Conservation (phyloP, 129 eudicot species). For the Tagetes patula region DNA sequence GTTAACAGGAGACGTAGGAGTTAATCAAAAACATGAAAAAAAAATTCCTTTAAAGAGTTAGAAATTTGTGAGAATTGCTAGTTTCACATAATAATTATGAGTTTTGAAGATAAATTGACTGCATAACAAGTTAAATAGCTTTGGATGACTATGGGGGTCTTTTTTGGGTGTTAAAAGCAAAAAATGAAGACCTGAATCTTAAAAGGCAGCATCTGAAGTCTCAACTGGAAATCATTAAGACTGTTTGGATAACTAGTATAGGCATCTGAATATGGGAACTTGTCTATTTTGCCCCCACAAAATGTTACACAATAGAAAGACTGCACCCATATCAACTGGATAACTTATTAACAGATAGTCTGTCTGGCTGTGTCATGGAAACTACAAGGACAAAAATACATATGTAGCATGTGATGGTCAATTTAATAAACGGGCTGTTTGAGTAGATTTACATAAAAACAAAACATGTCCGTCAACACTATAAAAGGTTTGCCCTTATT, state of each 20-base stretch:
- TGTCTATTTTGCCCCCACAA: slow-evolving; percentile 14
- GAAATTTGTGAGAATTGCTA: background rate
- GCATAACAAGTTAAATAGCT: slow-evolving; percentile 6
- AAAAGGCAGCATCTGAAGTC: background rate
- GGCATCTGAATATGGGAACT: background rate
- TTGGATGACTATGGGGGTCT: background rate
- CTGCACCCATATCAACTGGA: background rate
- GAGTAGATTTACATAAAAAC: slow-evolving; percentile 12
- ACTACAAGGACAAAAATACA: slow-evolving; percentile 14
- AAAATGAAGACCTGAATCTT: slow-evolving; percentile 10
- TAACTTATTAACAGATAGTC: too few species aligned
- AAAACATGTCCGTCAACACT: slow-evolving; percentile 23
- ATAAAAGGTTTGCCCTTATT: background rate
- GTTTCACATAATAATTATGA: background rate
- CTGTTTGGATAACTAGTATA: background rate
- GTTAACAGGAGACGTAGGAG: background rate
- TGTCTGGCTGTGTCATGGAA: background rate
- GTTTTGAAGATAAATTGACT: background rate
- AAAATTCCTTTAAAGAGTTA: slow-evolving; percentile 1
- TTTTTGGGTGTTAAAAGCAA: slow-evolving; percentile 10
- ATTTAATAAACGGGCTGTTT: background rate
- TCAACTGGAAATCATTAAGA: background rate
- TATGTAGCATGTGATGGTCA: background rate
- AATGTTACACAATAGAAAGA: background rate
- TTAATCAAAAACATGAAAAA: background rate